phyloP scores from a whole-genome alignment of 169 alveolate genomes.

The Plasmodium blacklocki region DNA sequence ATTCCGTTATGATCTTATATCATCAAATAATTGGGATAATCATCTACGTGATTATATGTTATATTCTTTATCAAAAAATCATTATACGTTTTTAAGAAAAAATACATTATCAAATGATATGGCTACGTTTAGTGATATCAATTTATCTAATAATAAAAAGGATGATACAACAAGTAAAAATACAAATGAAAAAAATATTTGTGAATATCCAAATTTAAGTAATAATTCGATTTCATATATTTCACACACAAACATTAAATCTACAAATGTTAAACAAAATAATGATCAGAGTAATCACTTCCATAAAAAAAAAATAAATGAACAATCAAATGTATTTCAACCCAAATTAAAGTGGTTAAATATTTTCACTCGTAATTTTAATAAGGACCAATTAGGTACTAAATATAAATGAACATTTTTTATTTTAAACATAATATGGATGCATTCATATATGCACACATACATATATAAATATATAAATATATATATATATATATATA shows the following conservation, averaged over 20 bases:
- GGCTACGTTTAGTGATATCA: background rate
- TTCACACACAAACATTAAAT: constrained; percentile 17
- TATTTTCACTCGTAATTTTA: constrained; percentile 43
- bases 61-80: constrained; percentile 18
- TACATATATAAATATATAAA: background rate
- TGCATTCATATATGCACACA: background rate
- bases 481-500: background rate
- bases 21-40: background rate
- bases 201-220: constrained; percentile 17
- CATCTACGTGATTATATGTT: constrained; percentile 14
- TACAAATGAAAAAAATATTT: constrained; percentile 3
- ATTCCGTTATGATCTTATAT: background rate
- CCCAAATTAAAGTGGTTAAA: constrained; percentile 56
- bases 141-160: background rate
- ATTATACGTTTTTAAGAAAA: constrained; percentile 20
- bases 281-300: background rate
- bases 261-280: constrained; percentile 1
- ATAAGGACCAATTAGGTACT: constrained; percentile 7
- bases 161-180: background rate
- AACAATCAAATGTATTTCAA: constrained; percentile 5
- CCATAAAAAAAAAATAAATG: background rate
- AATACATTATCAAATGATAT: background rate
- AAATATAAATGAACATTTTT: background rate
- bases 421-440: background rate
- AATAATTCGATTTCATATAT: constrained; percentile 27